A percentile compares a stretch with the other conserved stretches of the same genome.
These are phyloP conservation scores for Acorus calamus DNA, from an alignment of 106 monocot genomes.

Conservation along the genomic window DNA sequence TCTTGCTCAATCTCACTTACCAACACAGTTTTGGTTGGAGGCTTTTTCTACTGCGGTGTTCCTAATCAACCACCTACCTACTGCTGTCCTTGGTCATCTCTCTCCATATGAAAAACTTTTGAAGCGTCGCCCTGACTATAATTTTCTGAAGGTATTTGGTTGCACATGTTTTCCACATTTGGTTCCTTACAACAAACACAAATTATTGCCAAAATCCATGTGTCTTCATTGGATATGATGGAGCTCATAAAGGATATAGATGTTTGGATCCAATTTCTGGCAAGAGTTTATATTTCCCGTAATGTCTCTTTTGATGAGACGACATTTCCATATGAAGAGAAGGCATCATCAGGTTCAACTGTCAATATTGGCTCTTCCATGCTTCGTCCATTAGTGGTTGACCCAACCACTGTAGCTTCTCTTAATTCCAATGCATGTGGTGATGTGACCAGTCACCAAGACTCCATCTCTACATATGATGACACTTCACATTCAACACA, in stretches of 20 bases:
- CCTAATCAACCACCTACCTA: background rate
- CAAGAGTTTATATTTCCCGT: background rate
- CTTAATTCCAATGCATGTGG: too few species aligned
- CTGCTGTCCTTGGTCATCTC: background rate
- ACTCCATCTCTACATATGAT: too few species aligned
- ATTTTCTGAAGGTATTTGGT: background rate
- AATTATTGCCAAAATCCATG: background rate
- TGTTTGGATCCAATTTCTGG: background rate
- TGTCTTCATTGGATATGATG: slow-evolving; percentile 3
- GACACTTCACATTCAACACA: too few species aligned
- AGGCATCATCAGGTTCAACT: too few species aligned
- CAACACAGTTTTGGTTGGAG: background rate
- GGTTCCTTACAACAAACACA: background rate
- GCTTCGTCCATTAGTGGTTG: too few species aligned
- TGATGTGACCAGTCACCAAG: too few species aligned
- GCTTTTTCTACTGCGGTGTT: background rate
- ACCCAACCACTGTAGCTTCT: too few species aligned
- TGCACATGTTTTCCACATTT: background rate
- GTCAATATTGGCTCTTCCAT: too few species aligned
- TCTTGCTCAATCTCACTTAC: background rate
- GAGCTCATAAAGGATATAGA: background rate
- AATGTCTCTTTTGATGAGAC: background rate
- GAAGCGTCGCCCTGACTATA: background rate
- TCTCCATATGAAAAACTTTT: background rate
- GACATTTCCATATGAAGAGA: background rate